Evolutionary conservation across 169 alveolate species (phyloP).

Genomic region (Plasmodium adleri): DNA sequence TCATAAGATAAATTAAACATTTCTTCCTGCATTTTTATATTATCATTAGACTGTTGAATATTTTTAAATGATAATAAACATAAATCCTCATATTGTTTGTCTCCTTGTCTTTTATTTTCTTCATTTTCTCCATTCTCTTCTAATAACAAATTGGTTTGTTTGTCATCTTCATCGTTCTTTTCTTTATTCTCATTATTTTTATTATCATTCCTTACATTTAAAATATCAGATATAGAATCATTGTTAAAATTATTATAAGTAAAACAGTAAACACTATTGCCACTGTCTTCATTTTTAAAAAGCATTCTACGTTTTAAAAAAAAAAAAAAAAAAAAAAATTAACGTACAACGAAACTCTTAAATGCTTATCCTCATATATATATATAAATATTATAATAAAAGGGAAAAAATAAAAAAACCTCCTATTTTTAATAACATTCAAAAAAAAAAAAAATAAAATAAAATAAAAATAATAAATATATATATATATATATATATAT

Average conservation of each 20-base stretch:
- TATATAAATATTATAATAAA: neutral
- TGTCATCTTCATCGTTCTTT: neutral
- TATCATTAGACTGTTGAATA: no score
- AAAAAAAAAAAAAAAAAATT: conserved; percentile 7
- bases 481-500: neutral
- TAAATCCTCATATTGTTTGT: no score
- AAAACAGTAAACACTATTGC: conserved; percentile 40
- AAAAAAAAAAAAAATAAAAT: neutral
- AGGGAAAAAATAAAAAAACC: no score
- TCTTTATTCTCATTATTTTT: neutral
- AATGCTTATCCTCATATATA: neutral
- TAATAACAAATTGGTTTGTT: neutral
- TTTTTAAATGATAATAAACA: no score
- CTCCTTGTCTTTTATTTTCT: neutral
- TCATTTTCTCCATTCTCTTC: neutral
- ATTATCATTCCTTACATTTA: conserved; percentile 15
- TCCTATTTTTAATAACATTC: no score
- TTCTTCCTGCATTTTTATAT: no score
- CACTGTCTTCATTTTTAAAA: conserved; percentile 62
- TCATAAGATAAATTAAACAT: neutral
- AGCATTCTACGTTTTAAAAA: conserved; percentile 51
- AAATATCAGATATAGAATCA: conserved; percentile 32
- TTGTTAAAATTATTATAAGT: conserved; percentile 11
- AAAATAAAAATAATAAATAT: neutral
- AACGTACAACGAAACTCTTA: neutral